Conservation (phyloP, 2,329 filamentous ascomycete species). For the Neonectria faginata region DNA sequence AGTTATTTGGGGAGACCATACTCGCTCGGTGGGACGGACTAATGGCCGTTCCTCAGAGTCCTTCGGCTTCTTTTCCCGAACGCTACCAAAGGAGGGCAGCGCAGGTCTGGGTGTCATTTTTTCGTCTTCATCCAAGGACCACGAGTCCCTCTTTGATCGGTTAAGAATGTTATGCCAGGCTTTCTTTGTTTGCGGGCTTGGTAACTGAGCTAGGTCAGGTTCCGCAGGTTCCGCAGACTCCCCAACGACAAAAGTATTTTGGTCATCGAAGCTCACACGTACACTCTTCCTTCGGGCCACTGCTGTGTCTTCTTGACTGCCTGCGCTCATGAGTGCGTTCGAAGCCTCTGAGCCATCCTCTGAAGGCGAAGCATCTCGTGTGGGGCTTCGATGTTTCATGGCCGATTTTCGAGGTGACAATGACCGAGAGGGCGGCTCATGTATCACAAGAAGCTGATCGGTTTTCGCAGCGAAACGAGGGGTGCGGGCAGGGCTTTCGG, state of each 20-base stretch:
- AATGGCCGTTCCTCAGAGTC: slow-evolving; percentile 68
- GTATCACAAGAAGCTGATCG: slow-evolving; percentile 68
- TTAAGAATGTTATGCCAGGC: slow-evolving; percentile 65
- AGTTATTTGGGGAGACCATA: slow-evolving; percentile 42
- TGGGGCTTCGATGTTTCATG: slow-evolving; percentile 71
- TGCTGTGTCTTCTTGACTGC: slow-evolving; percentile 52
- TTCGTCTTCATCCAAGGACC: slow-evolving; percentile 69
- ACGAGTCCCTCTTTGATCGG: slow-evolving; percentile 59
- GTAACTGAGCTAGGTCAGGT: slow-evolving; percentile 53
- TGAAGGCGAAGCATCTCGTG: slow-evolving; percentile 64
- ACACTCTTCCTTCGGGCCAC: slow-evolving; percentile 70
- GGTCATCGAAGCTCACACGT: slow-evolving; percentile 84
- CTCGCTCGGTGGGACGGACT: slow-evolving; percentile 63
- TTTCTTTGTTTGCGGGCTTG: slow-evolving; percentile 55
- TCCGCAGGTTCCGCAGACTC: slow-evolving; percentile 56
- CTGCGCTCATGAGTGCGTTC: slow-evolving; percentile 42
- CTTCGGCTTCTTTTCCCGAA: slow-evolving; percentile 71
- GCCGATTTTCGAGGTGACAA: slow-evolving; percentile 83
- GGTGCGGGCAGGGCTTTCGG: slow-evolving; percentile 73
- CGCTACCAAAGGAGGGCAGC: slow-evolving; percentile 79
- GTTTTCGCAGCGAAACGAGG: slow-evolving; percentile 74
- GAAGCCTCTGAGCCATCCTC: slow-evolving; percentile 61
- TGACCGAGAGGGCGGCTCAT: slow-evolving; percentile 77
- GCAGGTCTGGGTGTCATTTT: slow-evolving; percentile 80
- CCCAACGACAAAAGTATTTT: slow-evolving; percentile 65